Evolutionary conservation across 2,329 filamentous ascomycete species (phyloP), one percentile per base, ranked within the genome.

Genomic region (Claviceps capensis): DNA sequence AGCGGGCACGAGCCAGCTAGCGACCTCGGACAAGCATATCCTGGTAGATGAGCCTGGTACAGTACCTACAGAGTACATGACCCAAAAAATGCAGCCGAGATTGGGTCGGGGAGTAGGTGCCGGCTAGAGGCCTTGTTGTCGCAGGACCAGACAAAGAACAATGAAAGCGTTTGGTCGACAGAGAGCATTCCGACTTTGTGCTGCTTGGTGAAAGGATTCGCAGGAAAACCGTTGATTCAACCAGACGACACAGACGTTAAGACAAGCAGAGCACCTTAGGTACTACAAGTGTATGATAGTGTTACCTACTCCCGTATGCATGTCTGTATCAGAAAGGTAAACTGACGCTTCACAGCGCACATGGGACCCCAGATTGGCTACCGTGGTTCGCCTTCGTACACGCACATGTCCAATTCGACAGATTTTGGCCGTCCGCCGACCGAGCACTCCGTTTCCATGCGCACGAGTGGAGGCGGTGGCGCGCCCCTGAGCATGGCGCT

Each of bases 1-100:
- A 41, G 22, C 19, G 17, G 47, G 47, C 51, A 47, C 47, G 37
- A 43, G 38, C 14, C 14, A 44, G 14, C n/a, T 1, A 30, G 42
- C 22, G 37, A 43, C 40, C 51, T 47, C 42, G 23, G 48, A 23
- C 41, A 26, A 16, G 43, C 2, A 7, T 30, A 34, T 34, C 30
- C 30, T 34, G 30, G 9, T 34, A 11, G 30, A 34, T 34, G 30
- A 34, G 9, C 19, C 26, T 42, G 14, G 47, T 53, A 37, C 23
- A 26, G 23, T 26, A 26, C 23, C 23, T 7, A 22, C 42, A 22
- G 41, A 43, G 42, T 26, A 19, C 19, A 23, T 14, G n/a, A 9
- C 17, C 6, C 19, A 17, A 3, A 50, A 50, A 46, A 49, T 48
- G 22, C 44, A 52, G 34, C 49, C 52, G 49, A 55, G 52, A 55